Conservation (phyloP, 495 filamentous ascomycete genomes). For the Clohesyomyces aquaticus region DNA sequence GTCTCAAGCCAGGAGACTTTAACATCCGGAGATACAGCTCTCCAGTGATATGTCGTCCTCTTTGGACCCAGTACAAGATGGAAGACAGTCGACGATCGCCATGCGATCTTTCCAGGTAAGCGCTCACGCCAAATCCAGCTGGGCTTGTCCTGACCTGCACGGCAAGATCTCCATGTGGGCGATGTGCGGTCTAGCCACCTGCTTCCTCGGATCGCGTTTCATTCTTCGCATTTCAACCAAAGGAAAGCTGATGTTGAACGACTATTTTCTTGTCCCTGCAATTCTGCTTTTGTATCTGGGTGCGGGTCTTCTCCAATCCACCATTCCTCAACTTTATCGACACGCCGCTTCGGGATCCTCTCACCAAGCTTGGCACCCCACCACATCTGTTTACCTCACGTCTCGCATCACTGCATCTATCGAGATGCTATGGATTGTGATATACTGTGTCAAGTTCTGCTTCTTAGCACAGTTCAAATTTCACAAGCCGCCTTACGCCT, state of each 20-base stretch:
- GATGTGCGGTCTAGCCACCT: slow-evolving; percentile 11
- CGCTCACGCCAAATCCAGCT: background rate
- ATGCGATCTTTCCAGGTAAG: slow-evolving; percentile 12
- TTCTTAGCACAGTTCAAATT: slow-evolving; percentile 33
- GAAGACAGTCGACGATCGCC: too few species aligned
- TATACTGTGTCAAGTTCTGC: slow-evolving; percentile 31
- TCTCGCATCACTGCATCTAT: slow-evolving; percentile 20
- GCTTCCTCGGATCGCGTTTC: slow-evolving; percentile 17
- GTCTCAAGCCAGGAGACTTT: too few species aligned
- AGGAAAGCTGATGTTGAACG: slow-evolving; percentile 29
- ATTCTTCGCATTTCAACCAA: slow-evolving; percentile 19
- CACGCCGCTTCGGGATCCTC: background rate
- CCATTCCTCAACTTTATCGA: slow-evolving; percentile 1
- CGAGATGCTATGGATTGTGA: slow-evolving; percentile 27
- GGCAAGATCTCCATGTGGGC: slow-evolving; percentile 18
- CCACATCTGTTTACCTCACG: too few species aligned
- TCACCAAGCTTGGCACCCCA: too few species aligned
- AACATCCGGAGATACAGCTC: too few species aligned
- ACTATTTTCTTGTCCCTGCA: slow-evolving; percentile 26
- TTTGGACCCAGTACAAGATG: too few species aligned
- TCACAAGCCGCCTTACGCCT: slow-evolving; percentile 32
- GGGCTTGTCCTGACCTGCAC: background rate
- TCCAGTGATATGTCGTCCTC: too few species aligned
- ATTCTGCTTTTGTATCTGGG: slow-evolving; percentile 13
- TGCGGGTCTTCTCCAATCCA: slow-evolving; percentile 20